Evolutionary conservation across 2,329 filamentous ascomycete genomes (phyloP), one percentile per base, ranked within the genome.

Genomic region (Xylaria hypoxylon): DNA sequence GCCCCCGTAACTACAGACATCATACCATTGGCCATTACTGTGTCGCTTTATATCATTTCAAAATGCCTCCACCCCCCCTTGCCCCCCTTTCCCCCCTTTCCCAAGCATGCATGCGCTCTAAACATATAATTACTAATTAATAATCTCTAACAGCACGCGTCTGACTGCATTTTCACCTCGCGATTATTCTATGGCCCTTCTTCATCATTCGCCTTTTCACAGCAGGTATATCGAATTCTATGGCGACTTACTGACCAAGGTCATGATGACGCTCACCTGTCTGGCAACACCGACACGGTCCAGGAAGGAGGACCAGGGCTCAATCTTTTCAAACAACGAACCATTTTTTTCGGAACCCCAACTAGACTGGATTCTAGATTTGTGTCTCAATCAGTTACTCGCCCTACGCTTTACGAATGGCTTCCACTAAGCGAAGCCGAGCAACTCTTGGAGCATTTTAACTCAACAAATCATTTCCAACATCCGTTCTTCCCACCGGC

Each of bases 161-260:
- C 62, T n/a, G 62, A 65, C 22, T 59, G 50, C 50, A 59, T 47
- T 42, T 55, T 52, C 15, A 59, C 62, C 2, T 65, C 62, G 6
- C 56, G 62, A 5, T 45, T 65, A 38, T 65, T 65, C 31, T 65
- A 65, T 51, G 62, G 62, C 15, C 62, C 62, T n/a, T 65, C 62
- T 10, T 65, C 62, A 15, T 19, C 62, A 31, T 65, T 65, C 42
- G 62, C 62, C 5, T 65, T 65, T 44, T 59, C 57, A n/a, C 62
- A 65, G 28, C 62, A 65, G 26, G 50, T 65, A 40, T 59, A 65
- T 33, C 56, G 62, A 48, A 47, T 65, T 10, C 42, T 65, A 56
- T 65, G 55, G 47, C 50, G 44, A 11, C 42, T 47, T 50, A 47
- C 19, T 19, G 44, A 31, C 11, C 50, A 48, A 33, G 44, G 13